These are phyloP conservation scores for Evernia prunastri DNA, from an alignment of 495 filamentous ascomycete species.

Conservation along the genomic window DNA sequence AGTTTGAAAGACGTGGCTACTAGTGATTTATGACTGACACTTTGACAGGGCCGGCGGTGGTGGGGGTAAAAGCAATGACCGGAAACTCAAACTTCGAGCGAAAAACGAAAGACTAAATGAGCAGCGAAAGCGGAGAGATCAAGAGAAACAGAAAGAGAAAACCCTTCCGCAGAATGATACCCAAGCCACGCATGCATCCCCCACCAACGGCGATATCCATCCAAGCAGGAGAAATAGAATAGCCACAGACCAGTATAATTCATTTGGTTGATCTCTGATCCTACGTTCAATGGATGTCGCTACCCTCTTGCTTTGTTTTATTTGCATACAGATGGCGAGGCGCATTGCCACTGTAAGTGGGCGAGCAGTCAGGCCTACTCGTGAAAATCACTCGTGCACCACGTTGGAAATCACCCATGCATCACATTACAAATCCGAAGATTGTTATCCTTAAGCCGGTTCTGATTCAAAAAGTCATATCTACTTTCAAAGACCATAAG, in stretches of 20 bases:
- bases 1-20: conserved; percentile 27
- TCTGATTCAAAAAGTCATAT: neutral
- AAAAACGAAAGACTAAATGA: conserved; percentile 89
- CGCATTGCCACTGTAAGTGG: neutral
- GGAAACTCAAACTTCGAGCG: conserved; percentile 66
- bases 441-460: neutral
- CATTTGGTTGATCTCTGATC: neutral
- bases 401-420: neutral
- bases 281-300: neutral
- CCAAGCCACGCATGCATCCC: conserved; percentile 23
- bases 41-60: conserved; percentile 63
- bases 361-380: neutral
- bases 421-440: neutral
- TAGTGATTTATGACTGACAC: neutral
- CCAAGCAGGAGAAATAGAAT: conserved; percentile 53
- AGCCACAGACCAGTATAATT: conserved; percentile 4
- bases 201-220: conserved; percentile 45
- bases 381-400: neutral
- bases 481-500: neutral
- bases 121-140: conserved; percentile 53
- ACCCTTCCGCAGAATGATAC: conserved; percentile 39
- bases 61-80: conserved; percentile 66
- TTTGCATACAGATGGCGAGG: neutral
- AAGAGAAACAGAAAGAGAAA: conserved; percentile 40
- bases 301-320: neutral